Evolutionary conservation across 148 eudicot species (phyloP), one percentile per base, ranked within the genome.

Genomic region (Chenopodium suecicum): DNA sequence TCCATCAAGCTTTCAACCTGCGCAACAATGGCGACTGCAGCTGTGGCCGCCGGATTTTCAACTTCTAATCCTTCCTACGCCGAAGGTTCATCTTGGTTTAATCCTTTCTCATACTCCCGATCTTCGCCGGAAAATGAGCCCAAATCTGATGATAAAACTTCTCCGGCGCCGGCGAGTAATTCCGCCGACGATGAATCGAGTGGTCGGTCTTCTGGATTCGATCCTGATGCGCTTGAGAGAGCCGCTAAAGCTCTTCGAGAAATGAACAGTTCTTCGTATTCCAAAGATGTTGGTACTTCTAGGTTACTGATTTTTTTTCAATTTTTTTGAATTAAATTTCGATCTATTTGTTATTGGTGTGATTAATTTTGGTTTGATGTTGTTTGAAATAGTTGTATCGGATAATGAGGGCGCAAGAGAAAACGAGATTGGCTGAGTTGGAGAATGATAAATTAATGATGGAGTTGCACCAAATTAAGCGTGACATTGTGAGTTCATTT

Each of bases 331-430:
- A 1, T 22, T 22, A 7, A 20, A 5, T 62, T 8, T 79, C 11
- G 56, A 9, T 23, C 25, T 71, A 25, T 71, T 79, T 37, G 37
- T 68, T 37, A 37, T 37, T 37, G 66, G 32, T 34, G 4, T 11
- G n/a, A 31, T 31, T 19, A 17, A 48, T 12, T 27, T 16, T 27
- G 27, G 19, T 74, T 56, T 66, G 41, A 46, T 75, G 68, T 73
- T 65, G 65, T 14, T 80, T 70, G 71, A 23, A 67, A 29, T 82
- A 96, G 99, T 92, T 96, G 3, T 90, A 92, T 82, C 92, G 91
- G 25, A 60, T 91, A 9, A 96, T 90, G 98, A 90, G 97, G 67
- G 85, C 89, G 91, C 99, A 94, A 86, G 99, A 96, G 81, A 85
- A 90, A 78, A 85, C 87, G 63, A 89, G 98, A n/a, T 87, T 90